Conservation (phyloP, 108 stramenopile genomes). For the Seminavis robusta region DNA sequence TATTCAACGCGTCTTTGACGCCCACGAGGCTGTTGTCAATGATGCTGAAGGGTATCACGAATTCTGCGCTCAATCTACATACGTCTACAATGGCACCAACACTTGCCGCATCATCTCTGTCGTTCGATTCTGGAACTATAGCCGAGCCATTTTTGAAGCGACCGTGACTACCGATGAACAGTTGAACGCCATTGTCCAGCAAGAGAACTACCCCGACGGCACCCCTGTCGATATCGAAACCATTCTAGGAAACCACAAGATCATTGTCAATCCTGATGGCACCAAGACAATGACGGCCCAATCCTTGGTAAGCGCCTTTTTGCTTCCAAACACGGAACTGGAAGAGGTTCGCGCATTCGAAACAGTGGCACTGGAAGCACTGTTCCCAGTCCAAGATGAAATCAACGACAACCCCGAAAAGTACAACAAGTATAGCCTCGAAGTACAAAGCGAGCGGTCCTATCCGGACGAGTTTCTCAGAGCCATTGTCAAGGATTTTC, state of each 20-base stretch:
- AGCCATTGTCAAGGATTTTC: no score
- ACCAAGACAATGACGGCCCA: not conserved
- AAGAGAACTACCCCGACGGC: not conserved
- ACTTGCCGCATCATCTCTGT: not conserved
- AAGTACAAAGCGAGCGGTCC: no score
- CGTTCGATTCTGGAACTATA: slow-evolving; percentile 7
- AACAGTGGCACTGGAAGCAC: not conserved
- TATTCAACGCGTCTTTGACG: not conserved
- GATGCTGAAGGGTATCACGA: slow-evolving; percentile 3
- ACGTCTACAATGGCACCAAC: not conserved
- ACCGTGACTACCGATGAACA: not conserved
- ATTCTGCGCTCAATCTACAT: not conserved
- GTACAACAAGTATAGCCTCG: no score
- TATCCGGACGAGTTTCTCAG: slow-evolving; percentile 14
- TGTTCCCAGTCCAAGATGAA: not conserved
- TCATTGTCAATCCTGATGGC: not conserved
- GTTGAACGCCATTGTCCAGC: not conserved
- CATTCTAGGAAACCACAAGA: not conserved
- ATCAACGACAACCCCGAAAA: not conserved
- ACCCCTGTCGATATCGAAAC: not conserved
- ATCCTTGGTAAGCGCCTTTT: not conserved
- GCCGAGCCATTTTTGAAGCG: not conserved
- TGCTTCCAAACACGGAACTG: not conserved
- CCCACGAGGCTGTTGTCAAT: not conserved
- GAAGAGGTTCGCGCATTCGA: slow-evolving; percentile 2